phyloP scores from a whole-genome alignment of 2,329 filamentous ascomycete species.

The Knoxdaviesia capensis region DNA sequence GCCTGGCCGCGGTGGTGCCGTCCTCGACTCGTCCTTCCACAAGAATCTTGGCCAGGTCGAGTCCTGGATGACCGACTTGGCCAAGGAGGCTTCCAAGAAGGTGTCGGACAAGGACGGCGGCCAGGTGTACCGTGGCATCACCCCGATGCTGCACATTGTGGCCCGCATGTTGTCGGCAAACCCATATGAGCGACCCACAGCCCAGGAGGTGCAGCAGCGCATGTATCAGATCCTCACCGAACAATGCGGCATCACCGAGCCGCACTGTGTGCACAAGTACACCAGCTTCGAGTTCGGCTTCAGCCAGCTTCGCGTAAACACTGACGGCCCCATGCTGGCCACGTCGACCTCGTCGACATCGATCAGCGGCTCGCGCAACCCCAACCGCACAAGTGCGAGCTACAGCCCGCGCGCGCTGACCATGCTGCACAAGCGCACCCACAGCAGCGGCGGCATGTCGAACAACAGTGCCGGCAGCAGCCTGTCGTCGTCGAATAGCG shows the following conservation, averaged over 20 bases:
- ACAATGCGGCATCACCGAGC: constrained; percentile 23
- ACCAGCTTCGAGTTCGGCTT: constrained; percentile 13
- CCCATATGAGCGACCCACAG: constrained; percentile 30
- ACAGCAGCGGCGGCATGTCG: constrained; percentile 16
- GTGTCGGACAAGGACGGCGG: constrained; percentile 17
- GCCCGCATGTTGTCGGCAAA: constrained; percentile 31
- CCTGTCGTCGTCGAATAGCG: too few species aligned
- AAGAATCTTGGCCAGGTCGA: constrained; percentile 48
- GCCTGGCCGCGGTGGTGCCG: constrained; percentile 34
- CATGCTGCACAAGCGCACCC: constrained; percentile 11
- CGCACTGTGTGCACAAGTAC: constrained; percentile 33
- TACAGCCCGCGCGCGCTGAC: not conserved
- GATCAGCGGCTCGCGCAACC: constrained; percentile 5
- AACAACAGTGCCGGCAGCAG: constrained; percentile 11
- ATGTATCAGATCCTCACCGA: constrained; percentile 32
- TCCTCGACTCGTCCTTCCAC: constrained; percentile 52
- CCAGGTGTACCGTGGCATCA: constrained; percentile 27
- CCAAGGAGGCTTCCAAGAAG: constrained; percentile 35
- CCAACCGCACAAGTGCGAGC: constrained; percentile 8
- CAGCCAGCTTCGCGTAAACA: constrained; percentile 7
- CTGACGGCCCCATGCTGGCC: constrained; percentile 1
- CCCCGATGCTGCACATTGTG: constrained; percentile 30
- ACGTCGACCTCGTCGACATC: constrained; percentile 5
- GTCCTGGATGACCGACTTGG: constrained; percentile 42
- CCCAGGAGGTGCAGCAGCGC: constrained; percentile 28